Evolutionary conservation across 73 alveolate species (phyloP).

Genomic region (Tetrahymena malaccensis): DNA sequence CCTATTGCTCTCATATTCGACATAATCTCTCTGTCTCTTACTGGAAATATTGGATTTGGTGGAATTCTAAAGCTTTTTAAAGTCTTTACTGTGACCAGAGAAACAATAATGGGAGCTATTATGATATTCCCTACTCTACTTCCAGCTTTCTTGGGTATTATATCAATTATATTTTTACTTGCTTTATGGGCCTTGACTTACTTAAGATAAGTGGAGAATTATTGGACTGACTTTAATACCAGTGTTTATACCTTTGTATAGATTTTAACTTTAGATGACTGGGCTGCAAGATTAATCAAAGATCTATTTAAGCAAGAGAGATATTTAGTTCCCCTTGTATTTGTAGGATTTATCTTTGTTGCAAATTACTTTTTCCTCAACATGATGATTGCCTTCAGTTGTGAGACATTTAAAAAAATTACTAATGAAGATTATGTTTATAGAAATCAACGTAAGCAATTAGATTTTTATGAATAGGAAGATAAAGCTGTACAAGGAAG

Average conservation of each 20-base stretch:
- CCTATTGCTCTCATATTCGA: background rate
- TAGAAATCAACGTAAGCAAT: background rate
- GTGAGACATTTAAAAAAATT: background rate
- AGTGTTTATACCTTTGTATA: background rate
- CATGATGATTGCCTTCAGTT: background rate
- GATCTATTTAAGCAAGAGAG: background rate
- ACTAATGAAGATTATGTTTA: background rate
- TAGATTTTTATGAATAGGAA: background rate
- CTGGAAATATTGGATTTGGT: background rate
- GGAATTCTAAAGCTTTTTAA: background rate
- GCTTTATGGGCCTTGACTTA: background rate
- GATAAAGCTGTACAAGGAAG: background rate
- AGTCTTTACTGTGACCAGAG: background rate
- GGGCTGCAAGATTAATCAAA: background rate
- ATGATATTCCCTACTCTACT: background rate
- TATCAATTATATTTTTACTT: background rate
- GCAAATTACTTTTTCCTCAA: background rate
- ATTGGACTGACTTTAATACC: background rate
- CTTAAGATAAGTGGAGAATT: background rate
- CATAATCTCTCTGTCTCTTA: background rate
- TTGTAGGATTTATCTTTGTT: background rate
- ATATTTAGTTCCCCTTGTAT: background rate
- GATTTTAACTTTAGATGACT: background rate
- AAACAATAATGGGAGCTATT: background rate
- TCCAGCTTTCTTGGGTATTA: background rate